These are phyloP conservation scores for Fomitopsis schrenkii DNA, from an alignment of 1,284 basidiomycete genomes.

Conservation along the genomic window DNA sequence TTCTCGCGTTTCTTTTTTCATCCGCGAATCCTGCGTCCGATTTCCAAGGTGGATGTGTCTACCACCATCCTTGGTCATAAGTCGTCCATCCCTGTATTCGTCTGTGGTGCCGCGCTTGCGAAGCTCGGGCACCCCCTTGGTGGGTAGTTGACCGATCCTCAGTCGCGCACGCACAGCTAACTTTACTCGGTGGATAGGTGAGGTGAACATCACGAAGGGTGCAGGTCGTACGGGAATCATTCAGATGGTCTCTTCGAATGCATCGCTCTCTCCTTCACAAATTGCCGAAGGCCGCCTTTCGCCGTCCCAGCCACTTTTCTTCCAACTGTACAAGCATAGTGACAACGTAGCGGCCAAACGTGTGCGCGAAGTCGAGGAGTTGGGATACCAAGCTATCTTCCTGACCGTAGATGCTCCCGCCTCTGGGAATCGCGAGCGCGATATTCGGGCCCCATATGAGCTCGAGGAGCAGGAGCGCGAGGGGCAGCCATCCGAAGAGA, in stretches of 20 bases:
- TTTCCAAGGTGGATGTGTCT: slow-evolving; percentile 67
- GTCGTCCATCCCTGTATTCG: slow-evolving; percentile 80
- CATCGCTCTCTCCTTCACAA: slow-evolving; percentile 73
- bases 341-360: slow-evolving; percentile 73
- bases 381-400: slow-evolving; percentile 85
- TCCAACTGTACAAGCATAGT: slow-evolving; percentile 84
- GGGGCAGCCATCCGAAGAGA: slow-evolving; percentile 21
- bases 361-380: slow-evolving; percentile 63
- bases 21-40: slow-evolving; percentile 72
- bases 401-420: slow-evolving; percentile 89
- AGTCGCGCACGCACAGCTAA: neutral
- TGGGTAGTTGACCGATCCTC: slow-evolving; percentile 15
- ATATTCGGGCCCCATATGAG: slow-evolving; percentile 62
- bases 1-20: slow-evolving; percentile 82
- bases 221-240: slow-evolving; percentile 72
- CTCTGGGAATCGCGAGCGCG: slow-evolving; percentile 82
- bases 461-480: slow-evolving; percentile 56
- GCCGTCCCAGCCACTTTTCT: slow-evolving; percentile 72
- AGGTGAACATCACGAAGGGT: slow-evolving; percentile 80
- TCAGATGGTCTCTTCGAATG: slow-evolving; percentile 88
- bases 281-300: slow-evolving; percentile 58
- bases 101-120: slow-evolving; percentile 85
- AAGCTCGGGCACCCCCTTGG: slow-evolving; percentile 83
- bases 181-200: slow-evolving; percentile 43
- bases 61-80: slow-evolving; percentile 75